These are phyloP conservation scores for Amphibolis antarctica DNA, from an alignment of 106 monocot genomes.

Conservation along the genomic window DNA sequence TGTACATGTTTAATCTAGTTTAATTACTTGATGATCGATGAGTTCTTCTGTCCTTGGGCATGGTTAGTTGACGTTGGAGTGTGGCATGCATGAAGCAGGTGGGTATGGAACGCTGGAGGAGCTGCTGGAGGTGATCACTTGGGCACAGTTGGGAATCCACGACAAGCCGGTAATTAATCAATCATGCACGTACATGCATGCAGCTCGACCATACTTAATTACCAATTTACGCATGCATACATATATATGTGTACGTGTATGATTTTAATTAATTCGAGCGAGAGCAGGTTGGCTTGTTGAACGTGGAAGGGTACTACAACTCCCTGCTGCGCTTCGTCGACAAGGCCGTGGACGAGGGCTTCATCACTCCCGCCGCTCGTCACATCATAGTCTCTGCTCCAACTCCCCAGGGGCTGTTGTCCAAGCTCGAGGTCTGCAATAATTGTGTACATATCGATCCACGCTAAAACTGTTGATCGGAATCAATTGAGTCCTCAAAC, in stretches of 20 bases:
- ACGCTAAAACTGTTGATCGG: no score
- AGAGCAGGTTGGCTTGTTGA: slow-evolving; percentile 24
- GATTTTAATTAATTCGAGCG: neutral
- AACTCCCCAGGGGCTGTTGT: slow-evolving; percentile 13
- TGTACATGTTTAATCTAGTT: no score
- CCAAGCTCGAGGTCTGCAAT: slow-evolving; percentile 20
- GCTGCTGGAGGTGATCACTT: no score
- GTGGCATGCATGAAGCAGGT: slow-evolving; percentile 15
- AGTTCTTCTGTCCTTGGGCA: no score
- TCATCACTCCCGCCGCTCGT: slow-evolving; percentile 18
- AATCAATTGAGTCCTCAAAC: no score
- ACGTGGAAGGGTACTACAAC: no score
- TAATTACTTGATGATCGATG: no score
- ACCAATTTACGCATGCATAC: neutral
- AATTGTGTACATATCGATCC: no score
- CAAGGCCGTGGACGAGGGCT: slow-evolving; percentile 29
- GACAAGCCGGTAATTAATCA: slow-evolving; percentile 36
- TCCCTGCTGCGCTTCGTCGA: slow-evolving; percentile 24
- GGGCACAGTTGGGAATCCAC: slow-evolving; percentile 59
- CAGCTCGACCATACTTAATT: neutral
- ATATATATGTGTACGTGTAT: neutral
- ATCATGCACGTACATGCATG: neutral
- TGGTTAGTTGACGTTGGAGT: no score
- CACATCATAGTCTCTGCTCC: slow-evolving; percentile 20
- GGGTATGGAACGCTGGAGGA: slow-evolving; percentile 70